These are phyloP conservation scores for Backusella australiensis DNA, from an alignment of 192 early-diverging fungal genomes.

Conservation along the genomic window DNA sequence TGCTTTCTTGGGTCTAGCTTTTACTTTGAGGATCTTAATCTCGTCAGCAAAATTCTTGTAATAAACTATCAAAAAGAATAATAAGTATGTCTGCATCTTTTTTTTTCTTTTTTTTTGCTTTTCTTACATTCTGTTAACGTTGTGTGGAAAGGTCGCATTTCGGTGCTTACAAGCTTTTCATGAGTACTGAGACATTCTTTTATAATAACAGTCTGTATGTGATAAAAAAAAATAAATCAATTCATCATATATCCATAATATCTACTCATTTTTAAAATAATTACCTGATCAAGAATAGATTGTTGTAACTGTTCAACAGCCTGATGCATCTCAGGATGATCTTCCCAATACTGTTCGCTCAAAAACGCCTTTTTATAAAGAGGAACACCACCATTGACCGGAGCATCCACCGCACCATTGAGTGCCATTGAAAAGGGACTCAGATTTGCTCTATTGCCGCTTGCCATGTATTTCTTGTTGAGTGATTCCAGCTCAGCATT, in stretches of 20 bases:
- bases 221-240: background rate
- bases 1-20: slow-evolving; percentile 6
- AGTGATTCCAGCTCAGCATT: slow-evolving; percentile 58
- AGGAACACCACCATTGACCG: slow-evolving; percentile 78
- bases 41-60: slow-evolving; percentile 67
- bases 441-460: slow-evolving; percentile 23
- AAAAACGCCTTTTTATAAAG: slow-evolving; percentile 76
- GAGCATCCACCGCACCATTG: slow-evolving; percentile 83
- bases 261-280: background rate
- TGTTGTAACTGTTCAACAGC: slow-evolving; percentile 48
- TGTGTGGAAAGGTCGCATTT: slow-evolving; percentile 74
- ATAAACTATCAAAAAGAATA: slow-evolving; percentile 43
- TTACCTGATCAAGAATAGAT: slow-evolving; percentile 69
- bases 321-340: slow-evolving; percentile 41
- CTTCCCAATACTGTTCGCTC: slow-evolving; percentile 32
- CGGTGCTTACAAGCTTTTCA: slow-evolving; percentile 51
- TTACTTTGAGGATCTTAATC: slow-evolving; percentile 37
- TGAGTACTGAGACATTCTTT: slow-evolving; percentile 61
- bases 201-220: slow-evolving; percentile 53
- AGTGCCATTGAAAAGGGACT: slow-evolving; percentile 78
- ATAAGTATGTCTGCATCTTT: background rate
- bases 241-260: background rate
- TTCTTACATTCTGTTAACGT: slow-evolving; percentile 51
- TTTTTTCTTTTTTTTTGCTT: background rate
- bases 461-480: slow-evolving; percentile 48